These are phyloP conservation scores for Zostera marina DNA, from an alignment of 116 monocot species.

Conservation along the genomic window DNA sequence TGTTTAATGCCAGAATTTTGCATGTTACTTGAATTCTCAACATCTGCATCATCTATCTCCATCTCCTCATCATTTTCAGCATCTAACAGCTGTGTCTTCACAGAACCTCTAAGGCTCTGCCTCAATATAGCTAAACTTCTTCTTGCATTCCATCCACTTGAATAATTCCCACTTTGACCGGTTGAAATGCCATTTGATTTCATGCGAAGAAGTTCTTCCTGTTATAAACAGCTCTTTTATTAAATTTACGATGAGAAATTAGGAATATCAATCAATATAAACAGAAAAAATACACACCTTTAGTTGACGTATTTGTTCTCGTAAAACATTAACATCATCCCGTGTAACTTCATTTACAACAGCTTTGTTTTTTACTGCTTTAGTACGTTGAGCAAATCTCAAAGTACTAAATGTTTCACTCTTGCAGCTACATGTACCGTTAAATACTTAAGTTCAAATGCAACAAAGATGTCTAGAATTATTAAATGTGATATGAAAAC, in stretches of 20 bases:
- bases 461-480: neutral
- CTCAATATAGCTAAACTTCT: constrained; percentile 62
- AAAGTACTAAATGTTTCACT: constrained; percentile 81
- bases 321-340: constrained; percentile 80
- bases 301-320: constrained; percentile 78
- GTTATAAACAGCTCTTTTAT: constrained; percentile 4
- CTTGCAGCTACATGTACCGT: constrained; percentile 50
- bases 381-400: constrained; percentile 90
- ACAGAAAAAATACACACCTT: constrained; percentile 30
- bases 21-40: constrained; percentile 23
- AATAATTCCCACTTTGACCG: constrained; percentile 41
- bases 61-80: constrained; percentile 92
- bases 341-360: constrained; percentile 77
- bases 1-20: neutral
- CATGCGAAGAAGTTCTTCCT: constrained; percentile 89
- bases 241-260: neutral
- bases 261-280: neutral
- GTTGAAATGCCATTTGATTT: constrained; percentile 37
- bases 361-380: constrained; percentile 81
- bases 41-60: constrained; percentile 82
- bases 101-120: constrained; percentile 52
- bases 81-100: constrained; percentile 26
- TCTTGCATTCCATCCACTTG: constrained; percentile 75
- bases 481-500: neutral
- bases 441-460: neutral